Evolutionary conservation across 768 basidiomycete species (phyloP).

Genomic region (Boletus pseudopeckii): DNA sequence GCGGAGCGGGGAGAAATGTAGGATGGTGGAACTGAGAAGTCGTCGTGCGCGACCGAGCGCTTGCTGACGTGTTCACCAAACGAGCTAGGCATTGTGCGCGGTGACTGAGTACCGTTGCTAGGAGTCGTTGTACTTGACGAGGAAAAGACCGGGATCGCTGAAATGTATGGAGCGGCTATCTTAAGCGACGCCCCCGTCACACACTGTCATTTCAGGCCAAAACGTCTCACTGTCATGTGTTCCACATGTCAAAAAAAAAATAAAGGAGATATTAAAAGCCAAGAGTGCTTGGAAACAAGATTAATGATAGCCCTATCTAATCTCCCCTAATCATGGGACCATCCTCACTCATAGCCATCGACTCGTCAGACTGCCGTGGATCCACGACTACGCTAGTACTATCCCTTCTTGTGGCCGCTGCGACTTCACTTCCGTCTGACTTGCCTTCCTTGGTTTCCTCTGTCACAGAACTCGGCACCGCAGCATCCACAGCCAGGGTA

Average conservation of each 20-base stretch:
- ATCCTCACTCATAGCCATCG: slow-evolving; percentile 16
- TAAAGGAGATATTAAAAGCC: background rate
- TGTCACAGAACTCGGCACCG: background rate
- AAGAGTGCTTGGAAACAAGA: background rate
- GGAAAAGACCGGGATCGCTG: slow-evolving; percentile 9
- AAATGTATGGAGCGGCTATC: slow-evolving; percentile 11
- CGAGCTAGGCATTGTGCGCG: slow-evolving; percentile 43
- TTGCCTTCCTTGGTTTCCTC: background rate
- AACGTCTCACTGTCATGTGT: background rate
- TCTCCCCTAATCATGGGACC: background rate
- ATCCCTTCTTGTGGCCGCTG: background rate
- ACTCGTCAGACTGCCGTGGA: background rate
- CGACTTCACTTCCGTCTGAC: background rate
- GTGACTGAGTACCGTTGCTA: slow-evolving; percentile 10
- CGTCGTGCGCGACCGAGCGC: slow-evolving; percentile 10
- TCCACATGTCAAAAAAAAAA: background rate
- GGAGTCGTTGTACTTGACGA: background rate
- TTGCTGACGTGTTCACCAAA: slow-evolving; percentile 36
- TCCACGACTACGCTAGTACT: too few species aligned
- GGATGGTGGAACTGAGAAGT: slow-evolving; percentile 45
- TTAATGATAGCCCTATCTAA: background rate
- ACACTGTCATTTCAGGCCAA: slow-evolving; percentile 2
- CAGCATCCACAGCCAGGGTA: background rate
- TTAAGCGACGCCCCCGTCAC: slow-evolving; percentile 20
- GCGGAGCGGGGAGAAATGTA: slow-evolving; percentile 85